Evolutionary conservation across 148 eudicot species (phyloP).

Genomic region (Chenopodium suecicum): DNA sequence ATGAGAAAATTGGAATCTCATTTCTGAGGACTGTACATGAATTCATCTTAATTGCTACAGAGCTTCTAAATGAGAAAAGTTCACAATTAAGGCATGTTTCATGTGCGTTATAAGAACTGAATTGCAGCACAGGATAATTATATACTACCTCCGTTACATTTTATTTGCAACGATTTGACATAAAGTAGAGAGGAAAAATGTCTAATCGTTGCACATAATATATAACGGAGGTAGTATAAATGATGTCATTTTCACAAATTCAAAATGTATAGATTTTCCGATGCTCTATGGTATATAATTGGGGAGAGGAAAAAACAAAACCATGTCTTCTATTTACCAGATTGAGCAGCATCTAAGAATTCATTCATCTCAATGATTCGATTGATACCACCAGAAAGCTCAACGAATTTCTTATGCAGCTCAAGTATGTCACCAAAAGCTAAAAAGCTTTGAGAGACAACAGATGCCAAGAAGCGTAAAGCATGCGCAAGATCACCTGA

Average conservation of each 20-base stretch:
- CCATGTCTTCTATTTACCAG: conserved; percentile 39
- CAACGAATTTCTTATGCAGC: conserved; percentile 79
- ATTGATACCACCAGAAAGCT: conserved; percentile 94
- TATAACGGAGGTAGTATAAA: too few relatives aligned
- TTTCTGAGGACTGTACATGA: background rate
- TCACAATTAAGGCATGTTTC: background rate
- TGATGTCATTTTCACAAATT: background rate
- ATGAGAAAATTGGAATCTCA: background rate
- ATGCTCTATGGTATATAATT: background rate
- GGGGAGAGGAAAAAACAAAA: too few relatives aligned
- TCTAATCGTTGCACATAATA: too few relatives aligned
- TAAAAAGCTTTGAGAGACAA: conserved; percentile 96
- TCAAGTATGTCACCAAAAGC: conserved; percentile 97
- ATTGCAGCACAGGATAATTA: background rate
- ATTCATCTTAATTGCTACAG: background rate
- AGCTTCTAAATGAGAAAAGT: background rate
- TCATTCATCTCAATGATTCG: conserved; percentile 92
- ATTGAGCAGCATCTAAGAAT: conserved; percentile 78
- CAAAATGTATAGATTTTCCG: background rate
- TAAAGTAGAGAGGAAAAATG: too few relatives aligned
- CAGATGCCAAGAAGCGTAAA: conserved; percentile 90
- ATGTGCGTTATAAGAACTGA: background rate
- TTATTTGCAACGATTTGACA: too few relatives aligned
- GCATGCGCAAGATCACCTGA: conserved; percentile 98
- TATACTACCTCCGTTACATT: too few relatives aligned